Evolutionary conservation across 2,329 filamentous ascomycete species (phyloP).

Genomic region (Pseudopyrenochaeta lycopersici): DNA sequence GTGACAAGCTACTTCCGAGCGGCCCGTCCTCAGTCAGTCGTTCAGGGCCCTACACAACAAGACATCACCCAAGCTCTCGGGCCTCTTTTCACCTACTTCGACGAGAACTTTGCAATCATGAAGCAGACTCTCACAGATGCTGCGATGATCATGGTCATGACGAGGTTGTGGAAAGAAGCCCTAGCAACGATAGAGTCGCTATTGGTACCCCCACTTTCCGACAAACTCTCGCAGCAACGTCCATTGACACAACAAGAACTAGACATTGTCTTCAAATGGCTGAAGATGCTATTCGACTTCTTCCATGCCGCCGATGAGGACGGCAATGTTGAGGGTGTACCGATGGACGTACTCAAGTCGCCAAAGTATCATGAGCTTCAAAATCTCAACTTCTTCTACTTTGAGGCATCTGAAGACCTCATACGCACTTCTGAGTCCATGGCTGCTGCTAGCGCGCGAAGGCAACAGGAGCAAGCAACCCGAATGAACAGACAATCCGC

Average conservation of each 20-base stretch:
- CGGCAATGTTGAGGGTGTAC: slow-evolving; percentile 86
- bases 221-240: slow-evolving; percentile 88
- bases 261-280: slow-evolving; percentile 94
- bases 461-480: slow-evolving; percentile 69
- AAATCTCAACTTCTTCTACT: slow-evolving; percentile 98
- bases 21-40: slow-evolving; percentile 58
- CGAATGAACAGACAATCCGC: slow-evolving; percentile 75
- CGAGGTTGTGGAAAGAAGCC: slow-evolving; percentile 96
- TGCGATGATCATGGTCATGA: slow-evolving; percentile 99
- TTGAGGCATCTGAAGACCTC: slow-evolving; percentile 87
- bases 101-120: slow-evolving; percentile 99
- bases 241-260: slow-evolving; percentile 86
- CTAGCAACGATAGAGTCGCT: slow-evolving; percentile 89
- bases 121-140: slow-evolving; percentile 93
- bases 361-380: slow-evolving; percentile 98
- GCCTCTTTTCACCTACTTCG: slow-evolving; percentile 91
- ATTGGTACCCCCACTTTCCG: slow-evolving; percentile 90
- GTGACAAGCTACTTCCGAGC: slow-evolving; percentile 72
- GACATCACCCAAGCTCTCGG: slow-evolving; percentile 84
- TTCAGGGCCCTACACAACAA: slow-evolving; percentile 69
- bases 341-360: slow-evolving; percentile 89
- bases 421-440: slow-evolving; percentile 97
- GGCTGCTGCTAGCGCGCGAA: slow-evolving; percentile 83
- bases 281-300: slow-evolving; percentile 89
- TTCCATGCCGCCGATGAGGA: slow-evolving; percentile 93